Evolutionary conservation across 768 basidiomycete species (phyloP), one percentile per base, ranked within the genome.

Genomic region (Hortiboletus flavorubellus): DNA sequence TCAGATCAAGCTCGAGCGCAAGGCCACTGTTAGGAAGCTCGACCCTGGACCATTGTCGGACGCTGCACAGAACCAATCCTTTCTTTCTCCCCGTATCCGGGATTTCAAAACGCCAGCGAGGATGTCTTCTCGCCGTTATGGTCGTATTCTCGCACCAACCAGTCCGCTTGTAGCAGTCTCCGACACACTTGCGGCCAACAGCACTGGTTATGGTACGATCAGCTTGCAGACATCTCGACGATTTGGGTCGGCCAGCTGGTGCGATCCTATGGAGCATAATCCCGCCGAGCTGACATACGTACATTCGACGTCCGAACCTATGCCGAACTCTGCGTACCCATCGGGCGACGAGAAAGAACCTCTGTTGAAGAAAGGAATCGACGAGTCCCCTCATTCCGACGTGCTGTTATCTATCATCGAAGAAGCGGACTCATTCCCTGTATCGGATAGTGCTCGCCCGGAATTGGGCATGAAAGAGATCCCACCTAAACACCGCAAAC

Each of bases 1-100:
- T 30, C 56, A 48, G 47, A 68, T 68, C 48, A 65, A 56, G 29
- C 64, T 68, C 3, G 58, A 68, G 26, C 65, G 65, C 44, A 68
- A 62, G 29, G 65, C 65, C 29, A 66, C 65, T 8, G 43, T 68
- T 15, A 65, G 54, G 54, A 47, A 59, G 16, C 40, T 45, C 0
- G 60, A 60, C 10, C 40, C 42, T 11, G 35, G 1, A 15, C 51
- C 34, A 26, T 33, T 16, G 2, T 45, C 30, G 10, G 46, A 51
- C 8, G 23, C 42, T n/a, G 4, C 18, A 26, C 56, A 54, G 14
- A 53, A 59, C 1, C 46, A 51, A 26, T 31, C 30, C 1, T 49
- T 56, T 29, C 66, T 66, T 47, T 66, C 60, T n/a, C 65, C 66
- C 33, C 58, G 63, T n/a, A 54, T 62, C 15, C 54, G 30, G 23